Conservation (phyloP, 2,329 filamentous ascomycete species). For the Lasiodiplodia gonubiensis region DNA sequence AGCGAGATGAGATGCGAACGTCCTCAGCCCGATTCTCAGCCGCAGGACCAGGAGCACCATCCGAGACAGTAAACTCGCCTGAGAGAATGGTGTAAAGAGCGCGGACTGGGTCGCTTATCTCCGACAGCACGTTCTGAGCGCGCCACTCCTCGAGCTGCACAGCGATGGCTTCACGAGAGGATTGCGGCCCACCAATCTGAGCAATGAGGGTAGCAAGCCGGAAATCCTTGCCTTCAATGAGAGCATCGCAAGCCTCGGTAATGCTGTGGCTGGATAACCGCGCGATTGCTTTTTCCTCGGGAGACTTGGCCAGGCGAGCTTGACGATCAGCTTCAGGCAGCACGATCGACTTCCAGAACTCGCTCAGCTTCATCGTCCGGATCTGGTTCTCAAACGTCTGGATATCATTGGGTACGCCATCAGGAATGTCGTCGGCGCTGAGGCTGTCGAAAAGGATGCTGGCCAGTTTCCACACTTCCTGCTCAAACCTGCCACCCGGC, state of each 20-base stretch:
- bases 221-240: constrained; percentile 77
- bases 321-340: constrained; percentile 47
- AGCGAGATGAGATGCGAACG: constrained; percentile 82
- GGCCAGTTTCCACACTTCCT: constrained; percentile 82
- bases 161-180: constrained; percentile 74
- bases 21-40: constrained; percentile 80
- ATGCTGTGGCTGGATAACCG: constrained; percentile 80
- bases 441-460: constrained; percentile 72
- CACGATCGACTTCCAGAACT: constrained; percentile 64
- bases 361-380: constrained; percentile 67
- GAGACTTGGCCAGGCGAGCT: constrained; percentile 64
- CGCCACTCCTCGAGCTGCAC: constrained; percentile 86
- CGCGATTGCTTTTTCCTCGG: constrained; percentile 83
- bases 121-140: constrained; percentile 79
- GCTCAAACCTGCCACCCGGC: constrained; percentile 62
- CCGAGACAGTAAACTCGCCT: constrained; percentile 83
- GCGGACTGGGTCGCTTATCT: constrained; percentile 83
- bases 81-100: constrained; percentile 88
- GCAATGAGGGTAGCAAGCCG: constrained; percentile 84
- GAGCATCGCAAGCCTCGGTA: constrained; percentile 78
- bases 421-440: constrained; percentile 58
- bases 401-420: constrained; percentile 45
- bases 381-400: constrained; percentile 48
- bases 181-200: constrained; percentile 73
- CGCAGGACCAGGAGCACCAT: constrained; percentile 74